These are phyloP conservation scores for Lactarius sp. DNA, from an alignment of 768 basidiomycete species.

Conservation along the genomic window DNA sequence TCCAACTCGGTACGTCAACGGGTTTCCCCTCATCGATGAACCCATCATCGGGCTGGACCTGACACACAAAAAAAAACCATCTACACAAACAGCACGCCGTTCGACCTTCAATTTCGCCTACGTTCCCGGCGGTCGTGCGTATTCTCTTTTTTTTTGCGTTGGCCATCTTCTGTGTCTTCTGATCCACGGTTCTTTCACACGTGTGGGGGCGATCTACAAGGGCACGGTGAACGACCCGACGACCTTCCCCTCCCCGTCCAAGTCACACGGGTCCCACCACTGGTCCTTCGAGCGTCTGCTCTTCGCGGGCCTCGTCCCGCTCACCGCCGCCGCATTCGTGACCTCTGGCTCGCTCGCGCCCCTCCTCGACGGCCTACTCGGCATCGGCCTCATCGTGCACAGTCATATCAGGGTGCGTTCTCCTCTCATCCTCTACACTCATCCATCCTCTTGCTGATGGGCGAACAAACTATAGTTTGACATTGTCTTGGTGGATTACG, in stretches of 20 bases:
- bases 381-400: constrained; percentile 84
- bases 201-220: constrained; percentile 62
- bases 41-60: constrained; percentile 18
- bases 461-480: constrained; percentile 53
- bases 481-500: constrained; percentile 74
- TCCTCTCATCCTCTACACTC: background rate
- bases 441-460: no score
- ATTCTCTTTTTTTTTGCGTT: background rate
- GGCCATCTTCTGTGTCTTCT: no score
- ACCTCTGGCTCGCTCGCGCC: constrained; percentile 74
- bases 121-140: constrained; percentile 70
- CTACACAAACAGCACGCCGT: constrained; percentile 22
- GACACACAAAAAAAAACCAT: constrained; percentile 1
- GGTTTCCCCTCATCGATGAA: background rate
- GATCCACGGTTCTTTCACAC: background rate
- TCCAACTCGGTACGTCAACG: constrained; percentile 8
- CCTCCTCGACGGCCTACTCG: constrained; percentile 84
- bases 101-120: constrained; percentile 34
- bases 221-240: constrained; percentile 97
- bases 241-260: constrained; percentile 76
- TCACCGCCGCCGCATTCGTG: constrained; percentile 82
- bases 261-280: constrained; percentile 84
- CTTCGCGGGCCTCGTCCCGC: constrained; percentile 80
- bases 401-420: constrained; percentile 86
- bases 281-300: constrained; percentile 92